Evolutionary conservation across 2,329 filamentous ascomycete species (phyloP).

Genomic region (Cercospora citrullina): DNA sequence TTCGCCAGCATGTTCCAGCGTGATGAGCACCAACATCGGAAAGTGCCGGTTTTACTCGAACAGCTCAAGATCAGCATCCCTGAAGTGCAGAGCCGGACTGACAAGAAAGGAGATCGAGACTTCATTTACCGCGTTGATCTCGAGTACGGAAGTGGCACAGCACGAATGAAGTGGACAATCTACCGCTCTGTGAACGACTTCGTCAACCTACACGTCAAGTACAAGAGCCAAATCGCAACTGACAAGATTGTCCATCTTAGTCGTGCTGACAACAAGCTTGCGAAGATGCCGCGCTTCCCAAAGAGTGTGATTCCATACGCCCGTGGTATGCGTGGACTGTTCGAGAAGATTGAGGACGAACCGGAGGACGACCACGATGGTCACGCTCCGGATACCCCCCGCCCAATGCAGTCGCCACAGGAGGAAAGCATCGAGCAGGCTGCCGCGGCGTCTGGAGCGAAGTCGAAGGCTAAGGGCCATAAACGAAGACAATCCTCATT

Average conservation of each 20-base stretch:
- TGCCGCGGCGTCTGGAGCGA: slow-evolving; percentile 31
- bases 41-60: slow-evolving; percentile 91
- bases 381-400: slow-evolving; percentile 50
- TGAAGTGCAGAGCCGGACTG: slow-evolving; percentile 71
- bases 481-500: slow-evolving; percentile 54
- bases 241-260: slow-evolving; percentile 76
- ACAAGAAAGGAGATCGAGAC: slow-evolving; percentile 63
- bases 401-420: slow-evolving; percentile 36
- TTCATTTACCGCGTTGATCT: slow-evolving; percentile 87
- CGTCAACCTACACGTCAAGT: slow-evolving; percentile 87
- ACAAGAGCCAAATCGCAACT: slow-evolving; percentile 81
- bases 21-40: slow-evolving; percentile 91
- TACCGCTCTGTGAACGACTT: slow-evolving; percentile 86
- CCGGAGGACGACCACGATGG: slow-evolving; percentile 53
- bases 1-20: slow-evolving; percentile 97
- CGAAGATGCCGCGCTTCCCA: slow-evolving; percentile 87
- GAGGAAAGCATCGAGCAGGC: slow-evolving; percentile 9
- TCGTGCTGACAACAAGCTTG: slow-evolving; percentile 63
- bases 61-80: slow-evolving; percentile 87
- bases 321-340: slow-evolving; percentile 62
- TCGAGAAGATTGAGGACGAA: slow-evolving; percentile 73
- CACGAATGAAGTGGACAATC: slow-evolving; percentile 95
- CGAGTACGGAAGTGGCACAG: slow-evolving; percentile 93
- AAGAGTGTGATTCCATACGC: slow-evolving; percentile 87
- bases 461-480: slow-evolving; percentile 46